phyloP scores from a whole-genome alignment of 805 yeast species.

The Yarrowia porcina region DNA sequence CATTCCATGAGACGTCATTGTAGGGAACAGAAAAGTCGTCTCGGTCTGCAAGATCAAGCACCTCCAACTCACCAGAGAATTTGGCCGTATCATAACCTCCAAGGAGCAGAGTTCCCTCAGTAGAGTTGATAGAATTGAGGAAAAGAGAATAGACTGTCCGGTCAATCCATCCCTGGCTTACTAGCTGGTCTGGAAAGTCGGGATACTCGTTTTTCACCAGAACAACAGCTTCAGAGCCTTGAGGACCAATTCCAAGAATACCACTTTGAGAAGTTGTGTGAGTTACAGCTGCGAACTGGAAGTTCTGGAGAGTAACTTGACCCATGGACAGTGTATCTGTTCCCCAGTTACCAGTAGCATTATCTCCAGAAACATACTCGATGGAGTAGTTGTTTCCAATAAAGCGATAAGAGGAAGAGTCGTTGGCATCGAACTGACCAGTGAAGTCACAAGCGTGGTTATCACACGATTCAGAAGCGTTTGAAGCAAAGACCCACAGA shows the following conservation, averaged over 20 bases:
- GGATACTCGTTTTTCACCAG: slow-evolving; percentile 26
- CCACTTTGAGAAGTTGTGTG: background rate
- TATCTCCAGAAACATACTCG: slow-evolving; percentile 39
- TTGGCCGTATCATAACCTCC: slow-evolving; percentile 45
- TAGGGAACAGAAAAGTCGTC: slow-evolving; percentile 29
- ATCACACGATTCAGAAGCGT: background rate
- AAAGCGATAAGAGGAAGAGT: slow-evolving; percentile 32
- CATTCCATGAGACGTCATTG: slow-evolving; percentile 10
- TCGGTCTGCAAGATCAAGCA: slow-evolving; percentile 32
- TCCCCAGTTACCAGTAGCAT: slow-evolving; percentile 53
- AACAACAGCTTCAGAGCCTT: slow-evolving; percentile 27
- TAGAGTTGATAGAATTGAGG: slow-evolving; percentile 36
- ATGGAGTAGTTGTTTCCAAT: slow-evolving; percentile 32
- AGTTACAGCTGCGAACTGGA: slow-evolving; percentile 28
- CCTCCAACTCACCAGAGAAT: slow-evolving; percentile 39
- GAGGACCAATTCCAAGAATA: slow-evolving; percentile 29
- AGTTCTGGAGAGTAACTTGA: slow-evolving; percentile 43
- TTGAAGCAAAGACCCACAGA: slow-evolving; percentile 49
- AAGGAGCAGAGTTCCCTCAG: slow-evolving; percentile 40
- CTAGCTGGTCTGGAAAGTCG: slow-evolving; percentile 34
- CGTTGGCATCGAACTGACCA: slow-evolving; percentile 20
- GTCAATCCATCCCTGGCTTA: slow-evolving; percentile 40
- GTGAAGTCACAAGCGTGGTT: background rate
- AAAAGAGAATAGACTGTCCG: slow-evolving; percentile 46
- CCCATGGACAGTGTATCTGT: slow-evolving; percentile 54